Percentiles rank a stretch among this genome's conserved stretches.
phyloP scores from a whole-genome alignment of 208 protist species.

The Endotrypanum monterogeii region DNA sequence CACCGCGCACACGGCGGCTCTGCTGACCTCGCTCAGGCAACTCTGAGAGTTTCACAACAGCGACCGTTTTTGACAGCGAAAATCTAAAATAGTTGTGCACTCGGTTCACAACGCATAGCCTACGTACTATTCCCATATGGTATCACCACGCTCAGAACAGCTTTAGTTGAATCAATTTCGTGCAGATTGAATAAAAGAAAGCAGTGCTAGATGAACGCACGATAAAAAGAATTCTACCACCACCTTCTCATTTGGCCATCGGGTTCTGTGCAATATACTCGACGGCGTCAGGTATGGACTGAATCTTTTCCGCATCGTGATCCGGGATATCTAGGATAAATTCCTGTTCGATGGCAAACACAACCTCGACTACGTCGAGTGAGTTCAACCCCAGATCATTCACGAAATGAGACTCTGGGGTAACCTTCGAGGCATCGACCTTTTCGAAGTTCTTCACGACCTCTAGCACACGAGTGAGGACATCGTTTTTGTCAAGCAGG shows the following conservation, averaged over 20 bases:
- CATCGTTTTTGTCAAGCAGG: conserved; percentile 92
- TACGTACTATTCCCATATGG: conserved; percentile 8
- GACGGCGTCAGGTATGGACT: conserved; percentile 92
- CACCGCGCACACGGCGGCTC: not conserved
- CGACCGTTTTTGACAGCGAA: not conserved
- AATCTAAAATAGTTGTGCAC: conserved; percentile 16
- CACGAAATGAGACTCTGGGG: conserved; percentile 92
- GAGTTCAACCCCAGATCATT: conserved; percentile 96
- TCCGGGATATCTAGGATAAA: conserved; percentile 97
- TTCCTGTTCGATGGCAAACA: conserved; percentile 96
- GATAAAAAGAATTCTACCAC: not conserved
- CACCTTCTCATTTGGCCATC: conserved; percentile 90
- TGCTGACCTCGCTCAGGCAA: not conserved
- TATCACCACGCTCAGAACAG: not conserved
- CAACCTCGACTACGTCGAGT: conserved; percentile 95
- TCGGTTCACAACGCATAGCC: not conserved
- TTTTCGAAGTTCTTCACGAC: conserved; percentile 97
- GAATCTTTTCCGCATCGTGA: conserved; percentile 95
- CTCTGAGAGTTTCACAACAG: not conserved
- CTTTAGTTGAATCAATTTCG: not conserved
- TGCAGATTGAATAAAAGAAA: not conserved
- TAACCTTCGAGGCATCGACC: conserved; percentile 92
- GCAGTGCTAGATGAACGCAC: not conserved
- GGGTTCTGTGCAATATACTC: conserved; percentile 95
- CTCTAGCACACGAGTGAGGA: conserved; percentile 94